These are phyloP conservation scores for Mycena filopes DNA, from an alignment of 768 basidiomycete genomes.

Conservation along the genomic window DNA sequence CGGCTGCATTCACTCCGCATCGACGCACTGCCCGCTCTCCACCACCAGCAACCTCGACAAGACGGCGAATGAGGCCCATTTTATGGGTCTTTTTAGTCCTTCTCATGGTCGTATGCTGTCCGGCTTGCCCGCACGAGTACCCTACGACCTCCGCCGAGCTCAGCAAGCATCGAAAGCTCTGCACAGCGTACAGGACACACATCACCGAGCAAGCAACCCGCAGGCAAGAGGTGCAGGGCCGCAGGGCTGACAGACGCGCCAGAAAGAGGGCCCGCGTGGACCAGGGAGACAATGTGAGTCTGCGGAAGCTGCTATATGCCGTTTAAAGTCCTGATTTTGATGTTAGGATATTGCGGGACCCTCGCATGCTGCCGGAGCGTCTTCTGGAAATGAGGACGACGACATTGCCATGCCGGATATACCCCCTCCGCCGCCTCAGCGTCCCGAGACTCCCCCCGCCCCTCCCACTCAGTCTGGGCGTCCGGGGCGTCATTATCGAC, in stretches of 20 bases:
- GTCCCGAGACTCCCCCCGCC: too few species aligned
- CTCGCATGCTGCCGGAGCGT: background rate
- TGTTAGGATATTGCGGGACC: background rate
- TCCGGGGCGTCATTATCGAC: constrained; percentile 22
- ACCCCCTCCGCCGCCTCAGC: constrained; percentile 22
- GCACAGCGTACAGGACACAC: background rate
- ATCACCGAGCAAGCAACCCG: background rate
- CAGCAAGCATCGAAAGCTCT: background rate
- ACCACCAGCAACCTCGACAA: too few species aligned
- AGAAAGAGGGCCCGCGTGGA: background rate
- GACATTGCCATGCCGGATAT: background rate
- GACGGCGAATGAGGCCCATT: constrained; percentile 3
- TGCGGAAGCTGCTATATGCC: too few species aligned
- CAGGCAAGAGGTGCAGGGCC: background rate
- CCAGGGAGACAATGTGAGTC: background rate
- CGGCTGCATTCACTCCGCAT: background rate
- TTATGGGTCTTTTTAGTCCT: background rate
- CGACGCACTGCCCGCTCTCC: too few species aligned
- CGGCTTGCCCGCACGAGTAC: background rate
- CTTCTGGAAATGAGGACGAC: background rate
- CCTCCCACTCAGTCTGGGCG: constrained; percentile 28
- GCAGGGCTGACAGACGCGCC: background rate
- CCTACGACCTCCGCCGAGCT: background rate
- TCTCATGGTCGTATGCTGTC: background rate
- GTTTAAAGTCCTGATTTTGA: too few species aligned